These are phyloP conservation scores for Venturia pyrina DNA, from an alignment of 2,329 filamentous ascomycete genomes.

Conservation along the genomic window DNA sequence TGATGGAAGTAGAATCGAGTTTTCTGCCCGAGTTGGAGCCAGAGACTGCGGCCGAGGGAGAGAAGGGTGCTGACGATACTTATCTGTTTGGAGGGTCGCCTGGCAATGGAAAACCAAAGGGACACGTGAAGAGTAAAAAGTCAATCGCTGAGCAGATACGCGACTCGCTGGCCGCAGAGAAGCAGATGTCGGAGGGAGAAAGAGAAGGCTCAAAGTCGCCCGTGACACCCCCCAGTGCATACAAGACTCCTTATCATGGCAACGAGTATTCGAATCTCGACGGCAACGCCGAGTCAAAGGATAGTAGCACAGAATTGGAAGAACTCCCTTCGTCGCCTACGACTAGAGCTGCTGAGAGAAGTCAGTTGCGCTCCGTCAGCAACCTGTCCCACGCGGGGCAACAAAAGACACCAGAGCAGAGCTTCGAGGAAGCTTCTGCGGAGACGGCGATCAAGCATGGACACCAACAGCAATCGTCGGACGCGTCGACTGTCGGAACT, in stretches of 20 bases:
- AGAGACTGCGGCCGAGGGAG: constrained; percentile 18
- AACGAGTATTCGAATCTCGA: constrained; percentile 19
- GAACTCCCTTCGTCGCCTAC: constrained; percentile 33
- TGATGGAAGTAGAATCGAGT: constrained; percentile 55
- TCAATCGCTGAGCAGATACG: constrained; percentile 13
- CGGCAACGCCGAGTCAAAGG: constrained; percentile 20
- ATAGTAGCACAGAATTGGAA: constrained; percentile 16
- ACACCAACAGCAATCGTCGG: background rate
- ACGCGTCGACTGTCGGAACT: constrained; percentile 4
- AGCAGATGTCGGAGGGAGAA: constrained; percentile 12
- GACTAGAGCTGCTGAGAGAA: constrained; percentile 30
- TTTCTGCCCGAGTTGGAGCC: constrained; percentile 49
- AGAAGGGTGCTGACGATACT: constrained; percentile 34
- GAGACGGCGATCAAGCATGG: constrained; percentile 4
- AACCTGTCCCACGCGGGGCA: background rate
- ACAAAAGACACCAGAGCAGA: background rate
- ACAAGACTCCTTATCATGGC: constrained; percentile 24
- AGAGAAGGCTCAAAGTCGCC: constrained; percentile 20
- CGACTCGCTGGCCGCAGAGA: constrained; percentile 4
- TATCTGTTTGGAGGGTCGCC: constrained; percentile 31
- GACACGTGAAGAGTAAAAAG: constrained; percentile 7
- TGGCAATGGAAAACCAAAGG: constrained; percentile 18
- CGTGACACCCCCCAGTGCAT: constrained; percentile 29
- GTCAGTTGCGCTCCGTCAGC: constrained; percentile 16
- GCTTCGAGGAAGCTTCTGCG: background rate